These are phyloP conservation scores for Spiraea crenata DNA, from an alignment of 331 rosid species.

Conservation along the genomic window DNA sequence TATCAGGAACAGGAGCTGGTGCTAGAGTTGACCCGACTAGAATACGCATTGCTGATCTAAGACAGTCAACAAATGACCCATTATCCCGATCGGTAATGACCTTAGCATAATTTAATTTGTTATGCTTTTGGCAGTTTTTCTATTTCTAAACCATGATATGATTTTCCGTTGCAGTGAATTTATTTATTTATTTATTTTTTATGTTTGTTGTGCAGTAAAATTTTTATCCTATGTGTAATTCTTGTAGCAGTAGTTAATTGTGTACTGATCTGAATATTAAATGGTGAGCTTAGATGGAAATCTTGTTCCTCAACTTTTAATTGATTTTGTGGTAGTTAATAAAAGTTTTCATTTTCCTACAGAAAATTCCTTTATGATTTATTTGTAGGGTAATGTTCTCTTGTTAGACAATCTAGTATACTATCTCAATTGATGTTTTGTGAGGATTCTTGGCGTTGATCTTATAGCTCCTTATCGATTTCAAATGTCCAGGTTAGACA, in stretches of 20 bases:
- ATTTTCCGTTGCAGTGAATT: background rate
- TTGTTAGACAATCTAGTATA: background rate
- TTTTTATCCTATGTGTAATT: background rate
- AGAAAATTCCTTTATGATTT: background rate
- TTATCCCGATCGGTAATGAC: conserved; percentile 81
- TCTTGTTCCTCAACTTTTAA: background rate
- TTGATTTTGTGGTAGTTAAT: background rate
- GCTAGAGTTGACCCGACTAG: conserved; percentile 96
- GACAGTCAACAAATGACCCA: conserved; percentile 90
- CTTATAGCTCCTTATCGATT: conserved; percentile 20
- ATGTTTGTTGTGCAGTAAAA: background rate
- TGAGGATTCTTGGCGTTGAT: conserved; percentile 6
- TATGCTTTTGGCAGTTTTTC: background rate
- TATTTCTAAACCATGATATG: background rate
- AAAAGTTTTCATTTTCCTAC: background rate
- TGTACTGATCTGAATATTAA: background rate
- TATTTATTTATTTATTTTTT: background rate
- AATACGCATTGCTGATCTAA: conserved; percentile 84
- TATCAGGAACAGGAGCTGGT: conserved; percentile 96
- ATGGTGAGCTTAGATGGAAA: background rate
- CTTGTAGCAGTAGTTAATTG: background rate
- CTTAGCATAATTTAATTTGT: conserved; percentile 12
- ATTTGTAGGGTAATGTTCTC: background rate
- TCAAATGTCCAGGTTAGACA: conserved; percentile 61
- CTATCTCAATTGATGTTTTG: background rate